Evolutionary conservation across 345 rosid genomes (phyloP).

Genomic region (Psidium friedrichsthalianum): DNA sequence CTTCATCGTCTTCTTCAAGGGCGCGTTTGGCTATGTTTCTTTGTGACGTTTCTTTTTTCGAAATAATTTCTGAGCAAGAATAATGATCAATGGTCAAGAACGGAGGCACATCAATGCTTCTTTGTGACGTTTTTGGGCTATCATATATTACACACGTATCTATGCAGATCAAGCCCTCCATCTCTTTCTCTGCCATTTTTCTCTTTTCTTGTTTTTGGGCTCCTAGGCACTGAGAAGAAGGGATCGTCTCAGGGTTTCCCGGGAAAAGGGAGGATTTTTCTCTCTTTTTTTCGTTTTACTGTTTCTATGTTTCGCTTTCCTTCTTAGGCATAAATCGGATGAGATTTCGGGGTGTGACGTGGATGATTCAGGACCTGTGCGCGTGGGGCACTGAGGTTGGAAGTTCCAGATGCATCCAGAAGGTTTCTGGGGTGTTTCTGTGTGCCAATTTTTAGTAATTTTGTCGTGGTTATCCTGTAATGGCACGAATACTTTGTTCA

Average conservation of each 20-base stretch:
- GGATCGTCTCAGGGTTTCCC: not conserved
- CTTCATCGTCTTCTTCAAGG: not conserved
- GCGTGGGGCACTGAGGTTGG: not conserved
- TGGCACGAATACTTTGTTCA: not conserved
- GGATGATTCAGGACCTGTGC: constrained; percentile 12
- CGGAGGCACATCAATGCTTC: too few relatives aligned
- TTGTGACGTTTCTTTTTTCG: too few relatives aligned
- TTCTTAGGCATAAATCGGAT: not conserved
- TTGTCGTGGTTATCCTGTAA: not conserved
- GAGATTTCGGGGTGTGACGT: constrained; percentile 9
- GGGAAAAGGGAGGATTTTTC: not conserved
- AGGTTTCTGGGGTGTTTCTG: not conserved
- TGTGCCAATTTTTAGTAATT: not conserved
- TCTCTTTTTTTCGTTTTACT: not conserved
- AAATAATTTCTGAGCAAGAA: too few relatives aligned
- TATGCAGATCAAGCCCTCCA: constrained; percentile 43
- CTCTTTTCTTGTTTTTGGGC: not conserved
- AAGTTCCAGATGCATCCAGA: not conserved
- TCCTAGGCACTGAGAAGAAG: not conserved
- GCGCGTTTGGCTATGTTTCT: too few relatives aligned
- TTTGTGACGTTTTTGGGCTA: too few relatives aligned
- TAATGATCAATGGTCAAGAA: too few relatives aligned
- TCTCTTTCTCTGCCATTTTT: constrained; percentile 29
- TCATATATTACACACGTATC: constrained; percentile 24
- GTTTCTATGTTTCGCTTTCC: not conserved